Percentiles rank a stretch among this genome's conserved stretches.
Evolutionary conservation across 768 basidiomycete genomes (phyloP).

Genomic region (Cystoderma amianthinum): DNA sequence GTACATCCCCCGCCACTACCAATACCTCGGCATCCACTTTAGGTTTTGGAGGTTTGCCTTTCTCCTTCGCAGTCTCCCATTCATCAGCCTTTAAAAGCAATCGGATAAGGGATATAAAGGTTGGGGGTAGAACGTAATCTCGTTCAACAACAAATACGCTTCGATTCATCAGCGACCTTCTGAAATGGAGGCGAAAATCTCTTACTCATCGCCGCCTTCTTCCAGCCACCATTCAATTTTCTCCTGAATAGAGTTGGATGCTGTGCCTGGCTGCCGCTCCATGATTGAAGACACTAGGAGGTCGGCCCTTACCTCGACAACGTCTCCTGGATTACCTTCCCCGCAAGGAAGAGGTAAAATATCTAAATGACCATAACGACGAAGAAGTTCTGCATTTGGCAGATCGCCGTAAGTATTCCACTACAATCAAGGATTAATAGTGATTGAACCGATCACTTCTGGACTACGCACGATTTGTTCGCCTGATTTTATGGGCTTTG

Average conservation of each 20-base stretch:
- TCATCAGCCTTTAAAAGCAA: slow-evolving; percentile 51
- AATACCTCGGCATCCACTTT: slow-evolving; percentile 44
- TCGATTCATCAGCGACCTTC: neutral
- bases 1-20: slow-evolving; percentile 36
- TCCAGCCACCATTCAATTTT: slow-evolving; percentile 95
- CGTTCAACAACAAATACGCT: slow-evolving; percentile 54
- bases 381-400: slow-evolving; percentile 89
- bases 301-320: slow-evolving; percentile 75
- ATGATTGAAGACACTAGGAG: slow-evolving; percentile 41
- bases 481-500: slow-evolving; percentile 45
- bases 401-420: slow-evolving; percentile 95
- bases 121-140: slow-evolving; percentile 43
- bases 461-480: neutral
- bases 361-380: slow-evolving; percentile 93
- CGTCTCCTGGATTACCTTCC: slow-evolving; percentile 71
- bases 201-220: slow-evolving; percentile 84
- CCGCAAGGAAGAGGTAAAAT: slow-evolving; percentile 46
- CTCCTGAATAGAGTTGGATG: slow-evolving; percentile 30
- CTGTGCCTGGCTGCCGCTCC: slow-evolving; percentile 10
- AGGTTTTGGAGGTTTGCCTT: slow-evolving; percentile 71
- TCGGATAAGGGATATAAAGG: slow-evolving; percentile 57
- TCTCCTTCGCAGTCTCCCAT: slow-evolving; percentile 52
- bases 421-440: no score
- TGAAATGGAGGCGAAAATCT: slow-evolving; percentile 3
- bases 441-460: no score